Percentiles rank a stretch among this genome's conserved stretches.
phyloP scores from a whole-genome alignment of 148 eudicot genomes.

The Polygonum maritimum region DNA sequence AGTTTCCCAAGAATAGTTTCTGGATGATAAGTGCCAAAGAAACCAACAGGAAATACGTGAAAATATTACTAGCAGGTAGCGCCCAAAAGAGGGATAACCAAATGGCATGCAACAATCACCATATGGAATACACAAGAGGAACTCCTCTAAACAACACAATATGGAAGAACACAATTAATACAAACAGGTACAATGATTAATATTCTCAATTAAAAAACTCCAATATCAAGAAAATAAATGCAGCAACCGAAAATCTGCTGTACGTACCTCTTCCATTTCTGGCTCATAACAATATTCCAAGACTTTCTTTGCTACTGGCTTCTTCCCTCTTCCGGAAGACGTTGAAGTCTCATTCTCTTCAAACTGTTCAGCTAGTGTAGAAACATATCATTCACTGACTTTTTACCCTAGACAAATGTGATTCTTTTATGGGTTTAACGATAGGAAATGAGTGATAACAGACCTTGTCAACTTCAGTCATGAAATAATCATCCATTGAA shows the following conservation, averaged over 20 bases:
- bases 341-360: slow-evolving; percentile 64
- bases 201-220: neutral
- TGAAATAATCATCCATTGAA: slow-evolving; percentile 98
- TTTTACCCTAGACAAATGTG: neutral
- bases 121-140: neutral
- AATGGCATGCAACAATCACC: neutral
- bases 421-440: neutral
- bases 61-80: neutral
- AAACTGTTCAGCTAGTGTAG: slow-evolving; percentile 26
- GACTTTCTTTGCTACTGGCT: slow-evolving; percentile 57
- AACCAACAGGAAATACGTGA: neutral
- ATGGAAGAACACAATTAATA: neutral
- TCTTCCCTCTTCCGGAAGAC: slow-evolving; percentile 55
- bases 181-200: neutral
- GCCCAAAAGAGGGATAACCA: neutral
- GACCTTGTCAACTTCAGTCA: slow-evolving; percentile 99
- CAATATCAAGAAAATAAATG: neutral
- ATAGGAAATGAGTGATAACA: neutral
- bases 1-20: neutral
- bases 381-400: neutral
- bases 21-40: neutral
- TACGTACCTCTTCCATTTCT: slow-evolving; percentile 94
- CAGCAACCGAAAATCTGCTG: neutral
- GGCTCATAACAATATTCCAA: slow-evolving; percentile 97
- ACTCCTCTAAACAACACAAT: neutral